These are phyloP conservation scores for Melampsora abietis-canadensis DNA, from an alignment of 1,284 basidiomycete species.

Conservation along the genomic window DNA sequence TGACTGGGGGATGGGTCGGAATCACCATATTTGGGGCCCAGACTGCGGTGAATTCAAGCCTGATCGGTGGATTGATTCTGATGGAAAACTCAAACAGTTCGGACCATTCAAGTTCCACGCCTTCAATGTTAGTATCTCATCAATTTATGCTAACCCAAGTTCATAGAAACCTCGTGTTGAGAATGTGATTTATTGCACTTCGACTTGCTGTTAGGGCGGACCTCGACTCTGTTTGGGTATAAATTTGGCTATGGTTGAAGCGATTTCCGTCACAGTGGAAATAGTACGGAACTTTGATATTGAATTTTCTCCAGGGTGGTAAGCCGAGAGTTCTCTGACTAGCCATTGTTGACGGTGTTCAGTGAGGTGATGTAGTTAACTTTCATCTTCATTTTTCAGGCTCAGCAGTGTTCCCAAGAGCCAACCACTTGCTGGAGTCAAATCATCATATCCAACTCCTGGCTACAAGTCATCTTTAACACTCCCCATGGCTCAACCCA, in stretches of 20 bases:
- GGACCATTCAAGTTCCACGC: constrained; percentile 46
- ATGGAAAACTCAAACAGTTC: constrained; percentile 44
- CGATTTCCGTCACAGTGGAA: constrained; percentile 20
- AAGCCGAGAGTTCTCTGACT: neutral
- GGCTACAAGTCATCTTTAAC: constrained; percentile 13
- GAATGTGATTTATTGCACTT: neutral
- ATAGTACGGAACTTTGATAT: constrained; percentile 27
- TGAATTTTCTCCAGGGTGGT: constrained; percentile 25
- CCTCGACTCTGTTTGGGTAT: constrained; percentile 35
- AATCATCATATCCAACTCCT: neutral
- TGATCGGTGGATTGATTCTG: constrained; percentile 46
- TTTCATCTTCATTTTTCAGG: neutral
- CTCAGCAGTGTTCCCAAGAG: constrained; percentile 11
- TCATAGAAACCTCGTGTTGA: neutral
- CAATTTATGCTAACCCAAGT: neutral
- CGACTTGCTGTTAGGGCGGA: constrained; percentile 11
- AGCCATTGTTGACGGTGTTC: too few relatives aligned
- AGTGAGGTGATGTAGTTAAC: too few relatives aligned
- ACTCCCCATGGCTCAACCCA: neutral
- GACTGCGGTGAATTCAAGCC: constrained; percentile 47
- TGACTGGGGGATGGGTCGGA: constrained; percentile 46
- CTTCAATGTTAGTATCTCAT: constrained; percentile 47
- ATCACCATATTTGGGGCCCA: constrained; percentile 45
- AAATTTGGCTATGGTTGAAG: constrained; percentile 24
- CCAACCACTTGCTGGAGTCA: neutral